These are phyloP conservation scores for Alternaria burnsii DNA, from an alignment of 2,329 filamentous ascomycete species.

Conservation along the genomic window DNA sequence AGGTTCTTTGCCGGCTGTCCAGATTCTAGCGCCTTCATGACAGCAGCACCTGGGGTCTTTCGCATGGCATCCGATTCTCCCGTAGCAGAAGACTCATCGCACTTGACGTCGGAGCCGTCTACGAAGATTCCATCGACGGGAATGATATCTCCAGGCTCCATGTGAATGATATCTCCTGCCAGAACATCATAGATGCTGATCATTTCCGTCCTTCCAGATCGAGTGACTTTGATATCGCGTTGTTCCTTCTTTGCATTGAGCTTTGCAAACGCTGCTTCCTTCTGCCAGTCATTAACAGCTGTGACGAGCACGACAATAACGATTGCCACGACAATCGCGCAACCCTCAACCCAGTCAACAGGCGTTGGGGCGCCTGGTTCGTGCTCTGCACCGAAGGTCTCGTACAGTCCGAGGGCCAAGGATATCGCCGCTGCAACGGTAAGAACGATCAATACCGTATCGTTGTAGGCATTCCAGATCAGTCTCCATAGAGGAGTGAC, in stretches of 20 bases:
- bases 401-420: constrained; percentile 73
- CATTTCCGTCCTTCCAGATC: constrained; percentile 70
- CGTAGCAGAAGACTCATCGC: constrained; percentile 76
- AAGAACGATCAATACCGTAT: constrained; percentile 75
- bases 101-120: constrained; percentile 70
- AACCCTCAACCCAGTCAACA: constrained; percentile 53
- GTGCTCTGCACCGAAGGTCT: constrained; percentile 63
- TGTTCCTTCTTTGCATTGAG: constrained; percentile 50
- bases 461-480: constrained; percentile 76
- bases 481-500: constrained; percentile 67
- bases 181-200: constrained; percentile 67
- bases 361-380: constrained; percentile 52
- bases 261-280: constrained; percentile 46
- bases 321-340: constrained; percentile 50
- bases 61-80: constrained; percentile 76
- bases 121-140: constrained; percentile 76
- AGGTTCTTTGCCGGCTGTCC: constrained; percentile 60
- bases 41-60: constrained; percentile 69
- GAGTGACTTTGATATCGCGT: constrained; percentile 56
- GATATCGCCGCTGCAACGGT: constrained; percentile 74
- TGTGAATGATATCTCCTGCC: constrained; percentile 73
- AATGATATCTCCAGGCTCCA: constrained; percentile 74
- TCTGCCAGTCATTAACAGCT: constrained; percentile 50
- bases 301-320: constrained; percentile 50
- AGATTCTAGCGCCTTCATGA: constrained; percentile 64